These are phyloP conservation scores for Phytophthora boehmeriae DNA, from an alignment of 352 stramenopile species.

Conservation along the genomic window DNA sequence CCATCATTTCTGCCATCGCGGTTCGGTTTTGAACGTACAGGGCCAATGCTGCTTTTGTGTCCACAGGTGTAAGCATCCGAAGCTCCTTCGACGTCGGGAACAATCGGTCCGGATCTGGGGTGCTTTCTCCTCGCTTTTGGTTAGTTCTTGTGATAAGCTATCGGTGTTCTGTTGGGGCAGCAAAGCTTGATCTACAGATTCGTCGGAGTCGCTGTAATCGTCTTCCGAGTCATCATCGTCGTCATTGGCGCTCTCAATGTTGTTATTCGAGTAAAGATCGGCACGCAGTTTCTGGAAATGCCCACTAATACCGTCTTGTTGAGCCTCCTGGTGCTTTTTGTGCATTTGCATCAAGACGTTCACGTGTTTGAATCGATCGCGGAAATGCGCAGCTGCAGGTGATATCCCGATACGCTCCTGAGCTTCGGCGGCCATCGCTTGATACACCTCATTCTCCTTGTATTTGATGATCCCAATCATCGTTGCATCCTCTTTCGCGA, in stretches of 20 bases:
- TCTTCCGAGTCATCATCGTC: constrained; percentile 13
- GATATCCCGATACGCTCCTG: constrained; percentile 53
- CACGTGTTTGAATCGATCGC: constrained; percentile 73
- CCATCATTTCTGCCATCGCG: constrained; percentile 72
- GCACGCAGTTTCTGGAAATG: constrained; percentile 68
- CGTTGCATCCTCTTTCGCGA: constrained; percentile 57
- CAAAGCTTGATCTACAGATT: not conserved
- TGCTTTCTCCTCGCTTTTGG: constrained; percentile 29
- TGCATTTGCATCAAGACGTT: constrained; percentile 52
- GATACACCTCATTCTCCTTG: constrained; percentile 57
- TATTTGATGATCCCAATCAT: constrained; percentile 70
- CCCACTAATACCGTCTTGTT: constrained; percentile 60
- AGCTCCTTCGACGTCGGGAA: constrained; percentile 62
- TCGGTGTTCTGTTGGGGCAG: constrained; percentile 5
- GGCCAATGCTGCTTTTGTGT: constrained; percentile 54
- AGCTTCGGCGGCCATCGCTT: constrained; percentile 38
- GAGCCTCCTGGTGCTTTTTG: constrained; percentile 24
- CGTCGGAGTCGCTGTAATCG: constrained; percentile 19
- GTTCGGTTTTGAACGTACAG: constrained; percentile 70
- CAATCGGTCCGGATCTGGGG: constrained; percentile 26
- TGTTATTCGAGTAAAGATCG: constrained; percentile 37
- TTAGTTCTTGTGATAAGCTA: constrained; percentile 38
- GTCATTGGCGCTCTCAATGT: not conserved
- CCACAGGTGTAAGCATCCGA: constrained; percentile 58
- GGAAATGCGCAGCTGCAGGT: constrained; percentile 54